Evolutionary conservation across 768 basidiomycete species (phyloP), one percentile per base, ranked within the genome.

Genomic region (Tremella fuciformis): DNA sequence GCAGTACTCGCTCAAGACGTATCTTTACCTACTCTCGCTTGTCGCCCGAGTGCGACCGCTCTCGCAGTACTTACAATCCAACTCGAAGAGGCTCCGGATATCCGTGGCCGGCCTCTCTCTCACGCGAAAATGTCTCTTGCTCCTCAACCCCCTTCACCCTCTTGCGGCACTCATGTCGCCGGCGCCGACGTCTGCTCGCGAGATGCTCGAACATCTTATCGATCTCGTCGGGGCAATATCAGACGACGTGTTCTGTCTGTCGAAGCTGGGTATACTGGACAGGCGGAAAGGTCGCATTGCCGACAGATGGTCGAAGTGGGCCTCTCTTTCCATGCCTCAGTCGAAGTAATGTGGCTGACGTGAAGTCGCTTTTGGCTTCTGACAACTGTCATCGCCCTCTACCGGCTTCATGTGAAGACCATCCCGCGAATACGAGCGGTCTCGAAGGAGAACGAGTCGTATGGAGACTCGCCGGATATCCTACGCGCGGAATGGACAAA

Each of bases 91-190:
- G 15, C 49, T 72, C n/a, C 59, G 58, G 40, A 22, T 63, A n/a
- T 66, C 70, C 8, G 60, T 67, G 13, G 58, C 65, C 1, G 58
- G 66, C 18, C 59, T 75, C n/a, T 65, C 62, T 25, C 51, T 74
- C 8, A 70, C 73, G 3, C 59, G 73, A 38, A 75, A 75, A 75
- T 75, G 73, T 44, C 63, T 75, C 2, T 60, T 75, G 24, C 69
- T 75, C 29, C 63, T 73, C 50, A 71, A 69, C 52, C 70, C 68
- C 24, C 60, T 75, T 24, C 68, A 67, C 41, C 69, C 73, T 18
- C 62, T 75, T 7, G 59, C 66, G 11, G 58, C 65, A 41, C 69
- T 75, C 29, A 53, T 75, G 16, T 75, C 73, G 4, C 61, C 64
- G 11, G 41, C 59, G 19, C 73, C 73, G 1, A 66, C 67, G 16